Percentiles rank a stretch among this genome's conserved stretches.
phyloP scores from a whole-genome alignment of 139 green algal species.

The Chlorella sp. region DNA sequence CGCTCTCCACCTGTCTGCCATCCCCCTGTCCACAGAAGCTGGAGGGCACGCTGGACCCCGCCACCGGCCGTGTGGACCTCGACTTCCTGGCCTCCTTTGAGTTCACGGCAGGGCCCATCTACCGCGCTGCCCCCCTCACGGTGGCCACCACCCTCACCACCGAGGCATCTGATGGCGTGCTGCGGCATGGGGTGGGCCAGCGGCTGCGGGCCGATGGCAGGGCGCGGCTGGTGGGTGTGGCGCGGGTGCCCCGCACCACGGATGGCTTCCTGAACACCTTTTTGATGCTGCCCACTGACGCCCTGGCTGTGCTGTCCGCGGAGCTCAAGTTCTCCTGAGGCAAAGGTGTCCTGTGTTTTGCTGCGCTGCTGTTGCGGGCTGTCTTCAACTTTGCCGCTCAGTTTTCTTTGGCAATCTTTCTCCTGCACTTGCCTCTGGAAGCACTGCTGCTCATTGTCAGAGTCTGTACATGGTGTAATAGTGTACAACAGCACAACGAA shows the following conservation, averaged over 20 bases:
- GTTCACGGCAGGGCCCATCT: conserved; percentile 71
- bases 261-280: conserved; percentile 83
- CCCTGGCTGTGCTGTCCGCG: conserved; percentile 62
- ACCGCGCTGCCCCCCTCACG: conserved; percentile 62
- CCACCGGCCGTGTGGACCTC: conserved; percentile 72
- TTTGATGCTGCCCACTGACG: conserved; percentile 83
- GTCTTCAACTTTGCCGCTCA: too few species aligned
- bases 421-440: too few species aligned
- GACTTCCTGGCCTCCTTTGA: conserved; percentile 77
- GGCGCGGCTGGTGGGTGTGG: conserved; percentile 54
- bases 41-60: conserved; percentile 73
- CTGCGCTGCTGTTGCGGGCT: too few species aligned
- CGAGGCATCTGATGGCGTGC: conserved; percentile 56
- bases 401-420: too few species aligned
- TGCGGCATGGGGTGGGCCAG: conserved; percentile 43
- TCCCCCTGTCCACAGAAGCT: conserved; percentile 21
- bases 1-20: too few species aligned
- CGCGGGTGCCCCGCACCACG: conserved; percentile 62
- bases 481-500: too few species aligned
- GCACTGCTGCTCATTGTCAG: too few species aligned
- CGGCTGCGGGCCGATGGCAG: conserved; percentile 40
- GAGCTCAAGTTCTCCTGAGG: conserved; percentile 43
- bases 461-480: too few species aligned
- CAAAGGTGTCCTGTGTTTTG: too few species aligned
- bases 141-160: conserved; percentile 78